phyloP scores from a whole-genome alignment of 2,329 filamentous ascomycete genomes.

The Beauveria sp. region DNA sequence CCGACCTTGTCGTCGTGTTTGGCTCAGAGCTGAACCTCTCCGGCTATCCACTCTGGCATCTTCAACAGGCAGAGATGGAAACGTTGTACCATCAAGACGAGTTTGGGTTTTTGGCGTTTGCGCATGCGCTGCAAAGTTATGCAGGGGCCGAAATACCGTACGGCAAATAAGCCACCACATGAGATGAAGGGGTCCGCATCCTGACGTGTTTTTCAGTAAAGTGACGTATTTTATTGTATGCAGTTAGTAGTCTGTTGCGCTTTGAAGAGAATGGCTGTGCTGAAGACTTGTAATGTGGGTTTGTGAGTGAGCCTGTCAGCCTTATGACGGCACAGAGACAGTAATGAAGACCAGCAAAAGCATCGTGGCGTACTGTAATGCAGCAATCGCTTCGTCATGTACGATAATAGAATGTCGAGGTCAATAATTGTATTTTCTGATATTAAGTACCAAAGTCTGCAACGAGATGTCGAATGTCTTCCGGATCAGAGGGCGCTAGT shows the following conservation, averaged over 20 bases:
- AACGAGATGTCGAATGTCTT: no score
- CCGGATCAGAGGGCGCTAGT: no score
- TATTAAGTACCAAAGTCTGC: no score
- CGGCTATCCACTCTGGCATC: background rate
- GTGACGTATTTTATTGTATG: no score
- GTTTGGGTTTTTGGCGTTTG: background rate
- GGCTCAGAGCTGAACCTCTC: background rate
- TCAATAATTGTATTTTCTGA: no score
- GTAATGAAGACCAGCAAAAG: background rate
- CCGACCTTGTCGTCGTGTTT: background rate
- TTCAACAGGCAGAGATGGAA: background rate
- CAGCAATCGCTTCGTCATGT: no score
- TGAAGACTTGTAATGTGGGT: background rate
- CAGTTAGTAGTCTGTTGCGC: background rate
- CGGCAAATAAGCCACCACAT: background rate
- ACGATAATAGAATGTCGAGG: no score
- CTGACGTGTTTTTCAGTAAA: no score
- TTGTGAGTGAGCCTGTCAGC: background rate
- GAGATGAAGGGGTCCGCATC: no score
- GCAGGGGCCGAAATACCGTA: background rate
- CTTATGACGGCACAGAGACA: no score
- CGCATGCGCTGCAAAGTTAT: background rate
- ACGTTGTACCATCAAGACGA: background rate
- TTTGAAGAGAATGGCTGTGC: no score
- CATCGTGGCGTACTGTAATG: no score